These are phyloP conservation scores for Cryphonectria radicalis DNA, from an alignment of 2,329 filamentous ascomycete species.

Conservation along the genomic window DNA sequence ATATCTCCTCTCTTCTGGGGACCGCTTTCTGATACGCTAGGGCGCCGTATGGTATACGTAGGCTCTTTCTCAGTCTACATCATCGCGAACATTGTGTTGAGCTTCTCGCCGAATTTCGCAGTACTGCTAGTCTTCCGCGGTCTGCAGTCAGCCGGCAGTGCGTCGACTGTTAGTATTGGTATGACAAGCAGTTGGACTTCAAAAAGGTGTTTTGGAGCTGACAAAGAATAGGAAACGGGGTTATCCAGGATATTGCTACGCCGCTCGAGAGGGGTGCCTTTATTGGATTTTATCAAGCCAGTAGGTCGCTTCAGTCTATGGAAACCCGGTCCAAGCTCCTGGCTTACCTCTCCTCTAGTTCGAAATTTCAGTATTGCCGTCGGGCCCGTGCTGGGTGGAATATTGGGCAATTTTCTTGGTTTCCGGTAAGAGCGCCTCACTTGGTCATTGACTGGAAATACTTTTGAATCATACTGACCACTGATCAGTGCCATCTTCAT, in stretches of 20 bases:
- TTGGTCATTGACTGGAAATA: not conserved
- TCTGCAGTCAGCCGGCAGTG: conserved; percentile 52
- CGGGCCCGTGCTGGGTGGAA: conserved; percentile 41
- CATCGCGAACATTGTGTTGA: conserved; percentile 50
- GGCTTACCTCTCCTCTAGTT: conserved; percentile 21
- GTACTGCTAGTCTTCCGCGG: conserved; percentile 50
- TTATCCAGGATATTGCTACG: conserved; percentile 40
- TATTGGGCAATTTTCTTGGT: conserved; percentile 35
- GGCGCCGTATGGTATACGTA: conserved; percentile 50
- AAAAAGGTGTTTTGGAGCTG: conserved; percentile 14
- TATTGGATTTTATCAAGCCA: conserved; percentile 40
- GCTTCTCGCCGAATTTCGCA: conserved; percentile 47
- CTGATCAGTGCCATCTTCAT: conserved; percentile 42
- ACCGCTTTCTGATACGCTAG: conserved; percentile 51
- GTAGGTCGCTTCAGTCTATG: conserved; percentile 29
- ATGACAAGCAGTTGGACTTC: not conserved
- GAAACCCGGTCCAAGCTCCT: fast-evolving
- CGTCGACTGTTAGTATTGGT: conserved; percentile 53
- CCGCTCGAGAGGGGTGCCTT: conserved; percentile 37
- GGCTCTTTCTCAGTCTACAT: conserved; percentile 53
- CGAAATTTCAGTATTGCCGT: conserved; percentile 38
- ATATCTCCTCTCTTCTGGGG: conserved; percentile 54
- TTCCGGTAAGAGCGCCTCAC: conserved; percentile 38
- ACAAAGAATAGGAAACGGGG: conserved; percentile 35
- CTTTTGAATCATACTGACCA: conserved; percentile 52